These are phyloP conservation scores for Fusarium subtropicale DNA, from an alignment of 2,329 filamentous ascomycete genomes.

Conservation along the genomic window DNA sequence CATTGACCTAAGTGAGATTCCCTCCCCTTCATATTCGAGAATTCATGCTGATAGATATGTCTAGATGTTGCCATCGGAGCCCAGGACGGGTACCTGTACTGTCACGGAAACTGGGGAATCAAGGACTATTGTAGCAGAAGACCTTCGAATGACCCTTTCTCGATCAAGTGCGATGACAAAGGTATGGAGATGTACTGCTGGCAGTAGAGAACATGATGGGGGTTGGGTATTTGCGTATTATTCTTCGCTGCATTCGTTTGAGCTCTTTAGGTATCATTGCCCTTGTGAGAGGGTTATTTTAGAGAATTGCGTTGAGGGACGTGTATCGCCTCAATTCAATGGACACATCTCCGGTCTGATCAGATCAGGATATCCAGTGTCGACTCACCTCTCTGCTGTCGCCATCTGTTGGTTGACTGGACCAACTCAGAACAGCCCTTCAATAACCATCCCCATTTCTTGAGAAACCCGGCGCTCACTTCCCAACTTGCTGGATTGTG, in stretches of 20 bases:
- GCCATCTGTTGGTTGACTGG: slow-evolving; percentile 54
- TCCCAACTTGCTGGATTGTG: slow-evolving; percentile 61
- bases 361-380: slow-evolving; percentile 26
- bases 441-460: slow-evolving; percentile 59
- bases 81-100: slow-evolving; percentile 29
- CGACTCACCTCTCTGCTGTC: slow-evolving; percentile 39
- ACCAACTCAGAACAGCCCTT: slow-evolving; percentile 54
- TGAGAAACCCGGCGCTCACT: slow-evolving; percentile 56
- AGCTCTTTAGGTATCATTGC: not conserved
- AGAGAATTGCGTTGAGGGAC: not conserved
- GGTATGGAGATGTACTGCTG: not conserved
- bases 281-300: slow-evolving; percentile 4
- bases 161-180: not conserved
- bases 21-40: rapidly evolving
- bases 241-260: slow-evolving; percentile 14
- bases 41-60: not conserved
- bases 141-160: slow-evolving; percentile 11
- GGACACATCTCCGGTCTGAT: not conserved
- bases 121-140: slow-evolving; percentile 23
- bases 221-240: not conserved
- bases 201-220: not conserved
- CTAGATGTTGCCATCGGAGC: slow-evolving; percentile 29
- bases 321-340: not conserved
- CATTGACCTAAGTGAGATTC: slow-evolving; percentile 26
- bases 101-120: slow-evolving; percentile 15